These are phyloP conservation scores for Chlamydomonas eustigma DNA, from an alignment of 139 green algal species.

Conservation along the genomic window DNA sequence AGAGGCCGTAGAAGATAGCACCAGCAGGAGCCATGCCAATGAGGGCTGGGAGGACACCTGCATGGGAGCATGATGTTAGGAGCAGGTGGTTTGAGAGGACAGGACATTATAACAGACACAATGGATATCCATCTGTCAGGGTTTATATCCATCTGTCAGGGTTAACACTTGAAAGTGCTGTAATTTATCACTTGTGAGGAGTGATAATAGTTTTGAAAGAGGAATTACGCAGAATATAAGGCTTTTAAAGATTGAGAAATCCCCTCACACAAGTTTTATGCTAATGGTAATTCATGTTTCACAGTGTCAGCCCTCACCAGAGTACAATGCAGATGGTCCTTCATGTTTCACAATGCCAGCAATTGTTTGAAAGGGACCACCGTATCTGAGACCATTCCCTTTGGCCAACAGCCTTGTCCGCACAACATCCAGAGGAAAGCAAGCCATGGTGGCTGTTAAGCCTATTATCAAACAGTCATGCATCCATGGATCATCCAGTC, in stretches of 20 bases:
- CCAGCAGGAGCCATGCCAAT: conserved; percentile 69
- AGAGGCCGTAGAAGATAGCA: conserved; percentile 81
- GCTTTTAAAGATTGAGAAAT: too few relatives aligned
- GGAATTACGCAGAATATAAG: too few relatives aligned
- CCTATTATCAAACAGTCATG: conserved; percentile 43
- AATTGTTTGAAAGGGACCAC: conserved; percentile 40
- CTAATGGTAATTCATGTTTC: too few relatives aligned
- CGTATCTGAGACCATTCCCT: conserved; percentile 29
- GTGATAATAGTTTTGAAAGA: too few relatives aligned
- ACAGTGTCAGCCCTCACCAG: conserved; percentile 29
- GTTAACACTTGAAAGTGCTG: too few relatives aligned
- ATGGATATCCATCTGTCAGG: too few relatives aligned
- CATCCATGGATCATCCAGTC: too few relatives aligned
- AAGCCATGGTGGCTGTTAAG: conserved; percentile 63
- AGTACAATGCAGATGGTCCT: conserved; percentile 60
- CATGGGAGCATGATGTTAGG: background rate
- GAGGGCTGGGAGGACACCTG: conserved; percentile 65
- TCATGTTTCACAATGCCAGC: conserved; percentile 51
- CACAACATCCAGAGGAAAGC: conserved; percentile 78
- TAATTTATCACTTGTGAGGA: too few relatives aligned
- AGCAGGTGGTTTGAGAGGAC: too few relatives aligned
- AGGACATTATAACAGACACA: too few relatives aligned
- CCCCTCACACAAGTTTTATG: too few relatives aligned
- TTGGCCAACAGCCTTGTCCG: conserved; percentile 62
- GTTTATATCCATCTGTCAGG: too few relatives aligned